Conservation (phyloP, 2,329 filamentous ascomycete species). For the Domatiomyces catenatus region DNA sequence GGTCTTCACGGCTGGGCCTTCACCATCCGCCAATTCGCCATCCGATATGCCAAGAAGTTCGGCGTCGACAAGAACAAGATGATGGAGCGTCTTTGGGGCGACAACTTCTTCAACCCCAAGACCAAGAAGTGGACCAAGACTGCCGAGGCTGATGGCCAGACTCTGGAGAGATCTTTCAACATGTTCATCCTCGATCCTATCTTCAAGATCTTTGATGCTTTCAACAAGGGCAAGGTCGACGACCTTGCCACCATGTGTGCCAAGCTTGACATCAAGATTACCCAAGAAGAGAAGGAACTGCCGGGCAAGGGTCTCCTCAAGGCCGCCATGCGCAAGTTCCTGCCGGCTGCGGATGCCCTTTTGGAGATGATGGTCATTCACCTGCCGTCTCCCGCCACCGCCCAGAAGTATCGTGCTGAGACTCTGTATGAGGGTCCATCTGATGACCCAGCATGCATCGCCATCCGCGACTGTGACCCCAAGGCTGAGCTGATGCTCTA, state of each 20-base stretch:
- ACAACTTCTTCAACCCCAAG: slow-evolving; percentile 99
- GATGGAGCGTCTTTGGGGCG: slow-evolving; percentile 99
- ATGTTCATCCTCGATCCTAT: slow-evolving; percentile 99
- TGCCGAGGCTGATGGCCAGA: slow-evolving; percentile 67
- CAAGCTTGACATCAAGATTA: slow-evolving; percentile 92
- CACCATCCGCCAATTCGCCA: slow-evolving; percentile 94
- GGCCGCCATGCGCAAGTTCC: slow-evolving; percentile 96
- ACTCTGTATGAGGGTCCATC: slow-evolving; percentile 95
- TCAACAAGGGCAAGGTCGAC: slow-evolving; percentile 99
- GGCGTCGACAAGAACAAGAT: slow-evolving; percentile 99
- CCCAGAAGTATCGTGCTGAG: slow-evolving; percentile 95
- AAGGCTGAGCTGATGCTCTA: slow-evolving; percentile 99
- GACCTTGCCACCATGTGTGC: slow-evolving; percentile 67
- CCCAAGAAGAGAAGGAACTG: slow-evolving; percentile 70
- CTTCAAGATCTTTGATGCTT: slow-evolving; percentile 91
- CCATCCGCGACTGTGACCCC: slow-evolving; percentile 96
- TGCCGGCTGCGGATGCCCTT: slow-evolving; percentile 93
- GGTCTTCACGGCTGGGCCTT: slow-evolving; percentile 99
- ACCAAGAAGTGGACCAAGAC: slow-evolving; percentile 99
- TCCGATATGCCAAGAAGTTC: slow-evolving; percentile 98
- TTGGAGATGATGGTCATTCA: slow-evolving; percentile 99
- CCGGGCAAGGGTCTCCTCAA: slow-evolving; percentile 98
- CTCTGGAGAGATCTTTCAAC: slow-evolving; percentile 96
- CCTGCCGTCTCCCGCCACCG: slow-evolving; percentile 86
- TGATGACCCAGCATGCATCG: slow-evolving; percentile 84